Percentiles rank a stretch among this genome's conserved stretches.
Conservation (phyloP, 495 filamentous ascomycete species). For the Tuber microsphaerosporum region DNA sequence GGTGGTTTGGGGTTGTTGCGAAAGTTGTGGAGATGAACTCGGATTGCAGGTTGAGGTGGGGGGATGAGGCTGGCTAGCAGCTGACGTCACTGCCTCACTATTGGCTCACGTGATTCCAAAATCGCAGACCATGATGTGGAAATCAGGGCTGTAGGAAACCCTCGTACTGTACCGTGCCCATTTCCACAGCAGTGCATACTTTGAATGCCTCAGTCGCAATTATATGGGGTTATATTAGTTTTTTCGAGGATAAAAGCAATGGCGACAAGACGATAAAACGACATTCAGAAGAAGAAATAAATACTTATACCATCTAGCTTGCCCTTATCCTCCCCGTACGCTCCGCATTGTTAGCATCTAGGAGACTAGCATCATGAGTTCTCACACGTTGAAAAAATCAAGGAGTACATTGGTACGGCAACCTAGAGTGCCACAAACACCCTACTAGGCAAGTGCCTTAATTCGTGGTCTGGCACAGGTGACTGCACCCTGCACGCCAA, state of each 20-base stretch:
- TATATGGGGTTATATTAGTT: background rate
- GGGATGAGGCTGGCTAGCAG: background rate
- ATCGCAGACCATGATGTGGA: background rate
- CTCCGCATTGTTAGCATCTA: background rate
- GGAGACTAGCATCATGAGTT: background rate
- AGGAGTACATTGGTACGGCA: background rate
- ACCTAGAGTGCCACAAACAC: background rate
- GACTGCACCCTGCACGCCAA: background rate
- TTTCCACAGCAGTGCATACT: background rate
- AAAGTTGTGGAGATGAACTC: background rate
- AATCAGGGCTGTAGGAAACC: background rate
- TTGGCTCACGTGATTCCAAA: background rate
- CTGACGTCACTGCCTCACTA: conserved; percentile 9
- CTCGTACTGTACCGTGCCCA: background rate
- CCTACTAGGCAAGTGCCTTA: background rate
- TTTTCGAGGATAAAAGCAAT: background rate
- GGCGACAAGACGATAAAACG: background rate
- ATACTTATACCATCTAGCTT: background rate
- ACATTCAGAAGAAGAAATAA: too few relatives aligned
- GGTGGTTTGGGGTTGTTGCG: background rate
- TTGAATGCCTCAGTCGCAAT: background rate
- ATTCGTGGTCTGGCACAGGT: background rate
- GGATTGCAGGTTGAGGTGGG: background rate
- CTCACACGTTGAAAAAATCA: background rate
- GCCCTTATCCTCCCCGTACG: background rate